These are phyloP conservation scores for Zopfia rhizophila DNA, from an alignment of 2,329 filamentous ascomycete species.

Conservation along the genomic window DNA sequence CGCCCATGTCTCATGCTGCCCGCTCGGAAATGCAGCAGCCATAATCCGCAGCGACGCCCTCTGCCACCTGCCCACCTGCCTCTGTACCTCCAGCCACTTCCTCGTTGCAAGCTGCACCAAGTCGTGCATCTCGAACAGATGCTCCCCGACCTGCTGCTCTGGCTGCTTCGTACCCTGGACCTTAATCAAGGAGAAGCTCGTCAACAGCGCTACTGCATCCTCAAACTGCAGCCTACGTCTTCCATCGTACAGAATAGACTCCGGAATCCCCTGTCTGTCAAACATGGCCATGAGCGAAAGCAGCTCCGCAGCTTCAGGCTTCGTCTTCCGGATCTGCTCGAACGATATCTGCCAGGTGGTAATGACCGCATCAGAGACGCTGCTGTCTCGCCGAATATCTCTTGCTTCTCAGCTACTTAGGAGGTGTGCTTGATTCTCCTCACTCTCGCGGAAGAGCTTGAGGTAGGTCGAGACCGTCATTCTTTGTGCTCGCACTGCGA, in stretches of 20 bases:
- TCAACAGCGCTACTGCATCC: constrained; percentile 7
- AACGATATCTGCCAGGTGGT: constrained; percentile 40
- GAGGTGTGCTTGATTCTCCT: constrained; percentile 27
- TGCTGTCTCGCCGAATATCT: constrained; percentile 40
- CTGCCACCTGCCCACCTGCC: constrained; percentile 34
- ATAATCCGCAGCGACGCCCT: constrained; percentile 37
- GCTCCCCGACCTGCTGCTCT: constrained; percentile 13
- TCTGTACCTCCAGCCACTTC: constrained; percentile 3
- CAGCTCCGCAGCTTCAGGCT: constrained; percentile 48
- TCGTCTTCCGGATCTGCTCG: constrained; percentile 40
- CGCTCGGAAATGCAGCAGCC: constrained; percentile 26
- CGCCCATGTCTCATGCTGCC: constrained; percentile 39
- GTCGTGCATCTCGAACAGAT: constrained; percentile 51
- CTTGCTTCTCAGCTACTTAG: constrained; percentile 26
- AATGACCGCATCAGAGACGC: constrained; percentile 44
- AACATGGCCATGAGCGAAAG: constrained; percentile 59
- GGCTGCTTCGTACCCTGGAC: not conserved
- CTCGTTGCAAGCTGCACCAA: constrained; percentile 49
- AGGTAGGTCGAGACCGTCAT: constrained; percentile 44
- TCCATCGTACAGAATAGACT: constrained; percentile 35
- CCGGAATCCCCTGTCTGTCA: constrained; percentile 53
- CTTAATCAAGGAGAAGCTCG: constrained; percentile 3
- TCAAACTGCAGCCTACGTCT: constrained; percentile 9
- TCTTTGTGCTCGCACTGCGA: constrained; percentile 20
- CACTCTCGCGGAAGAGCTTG: constrained; percentile 45